Conservation (phyloP, 2,329 filamentous ascomycete genomes). For the Epichloe aotearoae region DNA sequence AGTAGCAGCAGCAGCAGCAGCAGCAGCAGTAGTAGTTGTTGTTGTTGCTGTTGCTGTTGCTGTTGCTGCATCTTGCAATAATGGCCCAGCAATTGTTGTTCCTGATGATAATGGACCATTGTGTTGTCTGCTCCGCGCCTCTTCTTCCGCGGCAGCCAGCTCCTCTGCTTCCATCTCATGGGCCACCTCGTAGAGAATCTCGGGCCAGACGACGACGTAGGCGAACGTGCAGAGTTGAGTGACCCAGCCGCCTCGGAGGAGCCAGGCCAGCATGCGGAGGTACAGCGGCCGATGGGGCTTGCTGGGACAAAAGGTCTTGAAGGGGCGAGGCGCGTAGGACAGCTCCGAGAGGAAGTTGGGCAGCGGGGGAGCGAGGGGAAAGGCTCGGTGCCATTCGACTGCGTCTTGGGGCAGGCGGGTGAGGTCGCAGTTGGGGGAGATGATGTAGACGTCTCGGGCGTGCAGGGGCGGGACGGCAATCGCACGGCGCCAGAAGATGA, state of each 20-base stretch:
- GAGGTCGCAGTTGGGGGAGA: slow-evolving; percentile 80
- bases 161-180: slow-evolving; percentile 56
- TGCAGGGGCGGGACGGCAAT: slow-evolving; percentile 86
- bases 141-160: slow-evolving; percentile 28
- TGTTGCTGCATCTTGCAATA: not conserved
- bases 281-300: slow-evolving; percentile 80
- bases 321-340: slow-evolving; percentile 68
- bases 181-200: slow-evolving; percentile 71
- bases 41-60: not conserved
- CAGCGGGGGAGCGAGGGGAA: slow-evolving; percentile 71
- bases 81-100: not conserved
- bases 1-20: no score
- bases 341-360: slow-evolving; percentile 79
- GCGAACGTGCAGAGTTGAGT: slow-evolving; percentile 86
- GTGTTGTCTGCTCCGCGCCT: slow-evolving; percentile 6
- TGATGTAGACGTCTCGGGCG: slow-evolving; percentile 77
- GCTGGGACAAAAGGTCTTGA: slow-evolving; percentile 71
- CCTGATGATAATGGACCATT: not conserved
- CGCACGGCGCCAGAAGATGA: slow-evolving; percentile 91
- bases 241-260: slow-evolving; percentile 86
- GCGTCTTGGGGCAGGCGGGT: slow-evolving; percentile 55
- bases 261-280: slow-evolving; percentile 83
- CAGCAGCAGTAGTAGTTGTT: no score
- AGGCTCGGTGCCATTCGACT: slow-evolving; percentile 60
- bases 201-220: slow-evolving; percentile 71